Conservation (phyloP, 371 early-diverging fungal species). For the Circinella umbellata region DNA sequence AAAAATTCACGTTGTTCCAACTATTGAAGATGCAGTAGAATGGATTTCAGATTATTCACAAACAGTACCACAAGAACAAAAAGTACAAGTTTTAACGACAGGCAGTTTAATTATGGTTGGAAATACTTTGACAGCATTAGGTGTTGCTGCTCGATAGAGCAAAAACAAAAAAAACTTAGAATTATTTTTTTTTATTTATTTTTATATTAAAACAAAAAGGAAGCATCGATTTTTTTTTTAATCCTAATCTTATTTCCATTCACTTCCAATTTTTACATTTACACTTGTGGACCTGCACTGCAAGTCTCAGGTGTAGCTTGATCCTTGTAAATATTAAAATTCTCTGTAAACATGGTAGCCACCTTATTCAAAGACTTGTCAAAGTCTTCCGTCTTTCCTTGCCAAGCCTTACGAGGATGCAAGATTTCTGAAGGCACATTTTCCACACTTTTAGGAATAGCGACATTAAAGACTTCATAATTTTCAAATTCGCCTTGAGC, state of each 20-base stretch:
- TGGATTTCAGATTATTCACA: constrained; percentile 52
- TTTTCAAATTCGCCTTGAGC: constrained; percentile 77
- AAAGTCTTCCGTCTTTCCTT: constrained; percentile 67
- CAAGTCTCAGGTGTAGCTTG: constrained; percentile 76
- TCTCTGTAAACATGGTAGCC: constrained; percentile 81
- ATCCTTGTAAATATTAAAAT: constrained; percentile 85
- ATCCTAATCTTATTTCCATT: too few relatives aligned
- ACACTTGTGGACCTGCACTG: constrained; percentile 70
- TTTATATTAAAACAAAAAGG: neutral
- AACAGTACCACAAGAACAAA: constrained; percentile 18
- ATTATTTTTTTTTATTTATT: neutral
- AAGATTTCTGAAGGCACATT: constrained; percentile 84
- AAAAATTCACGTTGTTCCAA: constrained; percentile 51
- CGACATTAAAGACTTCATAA: constrained; percentile 83
- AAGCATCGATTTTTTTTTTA: too few relatives aligned
- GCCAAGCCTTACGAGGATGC: constrained; percentile 86
- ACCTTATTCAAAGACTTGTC: constrained; percentile 68
- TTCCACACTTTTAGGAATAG: constrained; percentile 75
- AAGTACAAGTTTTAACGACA: constrained; percentile 79
- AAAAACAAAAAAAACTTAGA: neutral
- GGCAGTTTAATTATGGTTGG: constrained; percentile 96
- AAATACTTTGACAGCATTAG: constrained; percentile 74
- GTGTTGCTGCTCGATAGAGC: constrained; percentile 47
- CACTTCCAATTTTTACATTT: neutral
- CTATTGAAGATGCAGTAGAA: constrained; percentile 80